phyloP scores from a whole-genome alignment of 495 filamentous ascomycete species.

The Xanthoparmelia taractica region DNA sequence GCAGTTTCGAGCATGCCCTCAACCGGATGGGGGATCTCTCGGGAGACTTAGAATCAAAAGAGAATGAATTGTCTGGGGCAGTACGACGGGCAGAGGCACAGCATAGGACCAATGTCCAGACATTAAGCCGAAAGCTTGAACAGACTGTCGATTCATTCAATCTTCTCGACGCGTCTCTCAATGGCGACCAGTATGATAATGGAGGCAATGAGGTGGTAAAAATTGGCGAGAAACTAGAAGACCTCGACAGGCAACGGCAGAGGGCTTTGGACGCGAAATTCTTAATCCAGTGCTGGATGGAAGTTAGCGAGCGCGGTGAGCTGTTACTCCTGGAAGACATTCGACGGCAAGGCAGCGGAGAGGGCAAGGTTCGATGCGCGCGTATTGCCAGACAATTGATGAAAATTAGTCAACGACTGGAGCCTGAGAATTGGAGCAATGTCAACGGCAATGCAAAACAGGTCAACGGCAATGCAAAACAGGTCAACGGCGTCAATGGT shows the following conservation, averaged over 20 bases:
- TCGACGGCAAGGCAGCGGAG: conserved; percentile 64
- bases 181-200: conserved; percentile 49
- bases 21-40: conserved; percentile 70
- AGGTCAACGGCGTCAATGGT: conserved; percentile 49
- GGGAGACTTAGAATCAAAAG: conserved; percentile 73
- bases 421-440: conserved; percentile 62
- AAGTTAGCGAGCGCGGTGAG: conserved; percentile 78
- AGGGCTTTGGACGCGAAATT: conserved; percentile 90
- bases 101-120: conserved; percentile 80
- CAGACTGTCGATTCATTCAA: conserved; percentile 87
- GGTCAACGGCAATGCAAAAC: conserved; percentile 48
- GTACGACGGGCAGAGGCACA: conserved; percentile 88
- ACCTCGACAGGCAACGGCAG: conserved; percentile 83
- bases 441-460: conserved; percentile 45
- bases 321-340: conserved; percentile 75
- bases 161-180: conserved; percentile 72
- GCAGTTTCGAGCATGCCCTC: conserved; percentile 86
- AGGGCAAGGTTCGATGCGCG: conserved; percentile 82
- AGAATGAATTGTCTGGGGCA: conserved; percentile 82
- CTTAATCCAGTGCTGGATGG: conserved; percentile 89
- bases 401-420: conserved; percentile 77
- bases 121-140: conserved; percentile 77
- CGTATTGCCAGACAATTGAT: conserved; percentile 83
- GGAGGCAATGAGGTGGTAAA: conserved; percentile 85
- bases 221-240: conserved; percentile 87